A percentile compares a stretch with the other conserved stretches of the same genome.
Evolutionary conservation across 371 early-diverging fungal species (phyloP).

Genomic region (Syncephalis fuscata): DNA sequence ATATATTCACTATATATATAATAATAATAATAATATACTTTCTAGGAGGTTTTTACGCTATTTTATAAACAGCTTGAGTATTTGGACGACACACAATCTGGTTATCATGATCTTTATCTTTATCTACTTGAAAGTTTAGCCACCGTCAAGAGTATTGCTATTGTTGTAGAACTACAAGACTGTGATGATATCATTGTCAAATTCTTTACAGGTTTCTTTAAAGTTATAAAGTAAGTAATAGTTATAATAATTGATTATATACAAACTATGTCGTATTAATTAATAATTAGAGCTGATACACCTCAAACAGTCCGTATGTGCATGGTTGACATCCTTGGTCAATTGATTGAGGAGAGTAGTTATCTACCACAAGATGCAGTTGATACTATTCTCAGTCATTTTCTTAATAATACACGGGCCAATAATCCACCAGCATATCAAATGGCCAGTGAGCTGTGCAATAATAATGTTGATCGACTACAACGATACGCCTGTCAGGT

Average conservation of each 20-base stretch:
- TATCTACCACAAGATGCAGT: slow-evolving; percentile 55
- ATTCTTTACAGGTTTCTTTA: slow-evolving; percentile 44
- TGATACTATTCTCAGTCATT: slow-evolving; percentile 62
- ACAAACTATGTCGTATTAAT: neutral
- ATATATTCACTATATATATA: neutral
- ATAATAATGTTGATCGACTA: slow-evolving; percentile 47
- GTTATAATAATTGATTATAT: neutral
- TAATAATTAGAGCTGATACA: slow-evolving; percentile 28
- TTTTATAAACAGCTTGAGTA: slow-evolving; percentile 55
- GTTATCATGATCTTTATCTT: slow-evolving; percentile 50
- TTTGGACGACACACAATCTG: slow-evolving; percentile 29
- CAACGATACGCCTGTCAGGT: slow-evolving; percentile 84
- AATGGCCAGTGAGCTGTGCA: slow-evolving; percentile 72
- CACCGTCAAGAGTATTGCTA: slow-evolving; percentile 61
- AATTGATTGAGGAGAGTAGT: slow-evolving; percentile 59
- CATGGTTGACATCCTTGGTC: slow-evolving; percentile 68
- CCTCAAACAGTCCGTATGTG: slow-evolving; percentile 59
- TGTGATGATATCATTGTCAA: slow-evolving; percentile 44
- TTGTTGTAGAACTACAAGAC: slow-evolving; percentile 51
- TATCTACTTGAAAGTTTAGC: slow-evolving; percentile 78
- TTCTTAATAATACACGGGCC: slow-evolving; percentile 40
- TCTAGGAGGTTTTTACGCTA: slow-evolving; percentile 55
- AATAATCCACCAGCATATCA: slow-evolving; percentile 51
- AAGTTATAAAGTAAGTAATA: slow-evolving; percentile 24
- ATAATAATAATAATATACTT: neutral